Base-by-base conservation (phyloP, 2,329 filamentous ascomycete genomes). In the Pleoardoris graminearum region DNA sequence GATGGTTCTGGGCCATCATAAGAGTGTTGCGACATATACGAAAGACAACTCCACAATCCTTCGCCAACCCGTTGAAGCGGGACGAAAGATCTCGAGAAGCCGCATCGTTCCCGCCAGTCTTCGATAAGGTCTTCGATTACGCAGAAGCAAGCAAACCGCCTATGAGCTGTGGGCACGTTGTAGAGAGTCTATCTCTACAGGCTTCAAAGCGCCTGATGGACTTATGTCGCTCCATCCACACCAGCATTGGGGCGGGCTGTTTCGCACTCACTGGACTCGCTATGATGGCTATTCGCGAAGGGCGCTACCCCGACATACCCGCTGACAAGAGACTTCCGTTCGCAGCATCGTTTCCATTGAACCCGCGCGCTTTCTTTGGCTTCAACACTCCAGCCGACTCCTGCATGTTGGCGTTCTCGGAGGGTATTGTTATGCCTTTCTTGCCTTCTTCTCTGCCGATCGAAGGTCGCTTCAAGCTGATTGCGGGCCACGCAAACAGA, bases 1-100 rank as follows among this genome's bases (percentile, higher is more conserved):
- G 77, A 42, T 80, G 77, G 77, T 78, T 77, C 58, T 80, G 78
- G 78, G 70, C 72, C 5, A 69, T 80, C 7, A 70, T 75, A 7
- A 66, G 76, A 17, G 70, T 79, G 7, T 66, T 79, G 14, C 63
- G 77, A 5, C 74, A 79, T 48, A 70, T 78, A 1, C 61, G 73
- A 5, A 75, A 66, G 39, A 67, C 72, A 1, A 63, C 75, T 1
- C 71, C 74, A 11, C 65, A 63, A 7, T 75, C 73, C 1, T 77
- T 80, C 50, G 23, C 61, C 2, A 79, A 79, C 50, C 78, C 78
- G 0, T 61, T 79, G 4, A 60, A 62, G 14, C 62, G 75, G 14
- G 47, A 46, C 7, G 17, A 58, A 21, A 51, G 64, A 19, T 33
- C 62, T 0, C n/a, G 53, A 0, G 37, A 52, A 4, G 50, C 70